Base-by-base conservation (phyloP, 257 asterid species). In the Penstemon barbatus region DNA sequence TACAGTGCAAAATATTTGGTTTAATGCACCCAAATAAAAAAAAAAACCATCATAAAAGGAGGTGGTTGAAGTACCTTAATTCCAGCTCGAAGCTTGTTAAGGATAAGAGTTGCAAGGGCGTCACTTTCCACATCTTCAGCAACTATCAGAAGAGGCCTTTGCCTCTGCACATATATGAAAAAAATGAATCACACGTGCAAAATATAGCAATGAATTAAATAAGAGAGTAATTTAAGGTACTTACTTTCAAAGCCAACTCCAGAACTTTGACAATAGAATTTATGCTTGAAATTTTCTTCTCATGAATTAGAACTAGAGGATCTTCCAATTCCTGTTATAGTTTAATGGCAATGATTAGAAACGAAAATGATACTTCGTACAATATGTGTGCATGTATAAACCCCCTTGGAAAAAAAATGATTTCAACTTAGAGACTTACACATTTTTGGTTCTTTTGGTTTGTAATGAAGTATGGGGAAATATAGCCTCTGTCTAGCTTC, bases 121-220 rank as follows among this genome's bases (percentile, higher is more conserved):
- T 94, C 99, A 68, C 96, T 91, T 57, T 94, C 99, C 60, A 94
- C 91, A 77, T 94, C 96, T 78, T 94, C 99, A 9, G 97, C 75
- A 49, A 94, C 89, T 62, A 91, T 94, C 13, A 94, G 70, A 61
- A 94, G 92, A 1, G 97, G 91, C 46, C 88, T 87, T 81, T 91
- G 97, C 65, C 80, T 89, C 99, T 94, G 76, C 15, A 73, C 11
- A 63, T 12, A 55, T 7, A 36, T 36, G 5, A 43, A 39, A 15
- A 57, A 64, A 9, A 50, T 25, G 49, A 61, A 61, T 36, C 62
- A 25, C 44, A 43, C 41, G 15, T 11, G 65, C 57, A 65, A 12
- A 54, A 39, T 41, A 60, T 9, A 25, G 38, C 37, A 54, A 7
- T 19, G 18, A 41, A 18, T 18, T 44, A 10, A 49, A 18, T 1